Conservation (phyloP, 108 stramenopile genomes). For the Cylindrotheca fusiformis region DNA sequence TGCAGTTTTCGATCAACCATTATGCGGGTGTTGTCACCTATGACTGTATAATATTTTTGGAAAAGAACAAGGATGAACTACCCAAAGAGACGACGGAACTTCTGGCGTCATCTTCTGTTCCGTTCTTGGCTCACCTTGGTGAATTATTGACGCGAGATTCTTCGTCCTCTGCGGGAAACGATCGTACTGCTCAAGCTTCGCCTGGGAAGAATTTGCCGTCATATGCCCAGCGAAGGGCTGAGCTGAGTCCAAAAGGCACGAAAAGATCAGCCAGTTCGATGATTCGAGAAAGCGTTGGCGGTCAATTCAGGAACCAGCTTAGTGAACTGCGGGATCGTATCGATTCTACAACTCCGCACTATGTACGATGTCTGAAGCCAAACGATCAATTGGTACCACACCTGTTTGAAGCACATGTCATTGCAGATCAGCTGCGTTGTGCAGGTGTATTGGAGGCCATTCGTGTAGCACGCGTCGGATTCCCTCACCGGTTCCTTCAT, state of each 20-base stretch:
- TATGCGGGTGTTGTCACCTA: slow-evolving; percentile 90
- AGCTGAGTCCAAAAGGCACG: slow-evolving; percentile 13
- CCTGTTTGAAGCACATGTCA: slow-evolving; percentile 62
- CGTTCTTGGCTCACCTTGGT: slow-evolving; percentile 45
- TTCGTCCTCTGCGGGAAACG: slow-evolving; percentile 5
- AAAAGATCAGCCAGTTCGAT: slow-evolving; percentile 39
- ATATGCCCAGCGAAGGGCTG: no score
- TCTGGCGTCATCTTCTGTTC: slow-evolving; percentile 45
- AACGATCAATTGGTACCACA: slow-evolving; percentile 86
- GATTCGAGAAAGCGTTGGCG: slow-evolving; percentile 55
- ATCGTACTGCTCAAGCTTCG: slow-evolving; percentile 3
- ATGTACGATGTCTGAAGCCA: slow-evolving; percentile 98
- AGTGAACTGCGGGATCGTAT: slow-evolving; percentile 82
- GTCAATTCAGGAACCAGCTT: slow-evolving; percentile 90
- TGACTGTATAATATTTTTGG: slow-evolving; percentile 67
- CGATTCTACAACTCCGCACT: slow-evolving; percentile 95
- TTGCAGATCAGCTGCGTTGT: slow-evolving; percentile 93
- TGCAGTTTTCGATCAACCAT: slow-evolving; percentile 80
- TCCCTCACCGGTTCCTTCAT: slow-evolving; percentile 91
- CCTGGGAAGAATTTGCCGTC: slow-evolving; percentile 15
- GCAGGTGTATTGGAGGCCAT: slow-evolving; percentile 99
- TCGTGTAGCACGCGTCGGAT: slow-evolving; percentile 96
- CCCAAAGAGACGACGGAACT: slow-evolving; percentile 85
- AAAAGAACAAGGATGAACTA: slow-evolving; percentile 91
- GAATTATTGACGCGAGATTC: slow-evolving; percentile 25